phyloP scores from a whole-genome alignment of 305 asterid genomes.

The Salvia sclarea region DNA sequence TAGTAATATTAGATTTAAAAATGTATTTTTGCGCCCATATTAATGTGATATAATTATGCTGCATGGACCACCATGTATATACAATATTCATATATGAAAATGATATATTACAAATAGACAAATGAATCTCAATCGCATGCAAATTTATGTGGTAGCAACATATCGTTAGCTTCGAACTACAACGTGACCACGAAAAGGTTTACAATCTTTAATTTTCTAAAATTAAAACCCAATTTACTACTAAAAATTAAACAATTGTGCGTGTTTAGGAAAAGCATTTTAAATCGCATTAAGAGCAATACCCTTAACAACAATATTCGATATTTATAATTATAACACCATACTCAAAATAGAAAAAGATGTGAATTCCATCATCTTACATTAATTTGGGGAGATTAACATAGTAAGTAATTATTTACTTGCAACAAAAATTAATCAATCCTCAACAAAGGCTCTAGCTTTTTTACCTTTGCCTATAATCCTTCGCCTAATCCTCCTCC shows the following conservation, averaged over 20 bases:
- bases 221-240: not conserved
- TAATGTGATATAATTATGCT: too few relatives aligned
- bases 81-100: too few relatives aligned
- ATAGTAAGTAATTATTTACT: not conserved
- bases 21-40: too few relatives aligned
- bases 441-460: slow-evolving; percentile 30
- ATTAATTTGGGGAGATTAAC: slow-evolving; percentile 11
- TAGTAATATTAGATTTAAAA: not conserved
- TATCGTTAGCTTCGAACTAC: too few relatives aligned
- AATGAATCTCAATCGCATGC: too few relatives aligned
- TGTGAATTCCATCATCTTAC: slow-evolving; percentile 16
- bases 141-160: too few relatives aligned
- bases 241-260: not conserved
- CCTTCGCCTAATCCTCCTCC: slow-evolving; percentile 29
- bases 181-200: not conserved
- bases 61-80: too few relatives aligned
- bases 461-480: slow-evolving; percentile 39
- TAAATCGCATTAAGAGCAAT: not conserved
- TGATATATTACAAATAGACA: too few relatives aligned
- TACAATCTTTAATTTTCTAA: not conserved
- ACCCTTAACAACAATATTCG: not conserved
- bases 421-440: not conserved
- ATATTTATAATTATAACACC: not conserved
- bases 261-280: not conserved
- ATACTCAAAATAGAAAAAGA: slow-evolving; percentile 2